A percentile compares a stretch with the other conserved stretches of the same genome.
These are phyloP conservation scores for Xylaria arbuscula DNA, from an alignment of 2,329 filamentous ascomycete genomes.

Conservation along the genomic window DNA sequence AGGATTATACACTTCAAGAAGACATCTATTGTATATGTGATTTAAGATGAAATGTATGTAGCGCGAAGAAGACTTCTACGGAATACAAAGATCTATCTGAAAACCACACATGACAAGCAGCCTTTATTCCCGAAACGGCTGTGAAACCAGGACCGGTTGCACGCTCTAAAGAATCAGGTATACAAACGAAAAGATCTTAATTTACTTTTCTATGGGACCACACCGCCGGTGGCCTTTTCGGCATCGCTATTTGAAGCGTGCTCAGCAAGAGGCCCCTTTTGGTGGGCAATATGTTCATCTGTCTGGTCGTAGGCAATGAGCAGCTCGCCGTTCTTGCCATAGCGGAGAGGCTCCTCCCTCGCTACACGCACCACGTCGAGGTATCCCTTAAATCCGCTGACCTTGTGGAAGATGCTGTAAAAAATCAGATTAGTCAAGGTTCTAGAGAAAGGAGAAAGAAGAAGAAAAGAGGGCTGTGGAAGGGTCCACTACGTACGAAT, in stretches of 20 bases:
- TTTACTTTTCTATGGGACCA: conserved; percentile 5
- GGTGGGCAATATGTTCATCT: conserved; percentile 53
- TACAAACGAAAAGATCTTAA: not conserved
- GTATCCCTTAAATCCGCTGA: conserved; percentile 56
- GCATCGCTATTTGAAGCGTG: conserved; percentile 32
- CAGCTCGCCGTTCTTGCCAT: conserved; percentile 69
- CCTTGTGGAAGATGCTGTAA: conserved; percentile 66
- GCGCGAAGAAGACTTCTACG: not conserved
- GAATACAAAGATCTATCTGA: not conserved
- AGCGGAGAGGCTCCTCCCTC: conserved; percentile 63
- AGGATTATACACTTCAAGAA: not conserved
- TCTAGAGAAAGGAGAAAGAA: not conserved
- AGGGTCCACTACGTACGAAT: conserved; percentile 49
- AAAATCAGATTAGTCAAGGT: not conserved
- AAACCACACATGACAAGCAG: not conserved
- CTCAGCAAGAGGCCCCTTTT: conserved; percentile 33
- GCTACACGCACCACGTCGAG: conserved; percentile 58
- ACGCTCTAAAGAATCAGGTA: not conserved
- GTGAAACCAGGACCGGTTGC: not conserved
- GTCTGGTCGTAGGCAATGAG: conserved; percentile 60
- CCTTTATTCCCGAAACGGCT: not conserved
- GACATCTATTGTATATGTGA: not conserved
- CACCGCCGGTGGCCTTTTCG: conserved; percentile 38
- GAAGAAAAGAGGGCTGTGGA: not conserved
- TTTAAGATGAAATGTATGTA: not conserved